Base-by-base conservation (phyloP, 768 basidiomycete species). In the Ramaria rubella region DNA sequence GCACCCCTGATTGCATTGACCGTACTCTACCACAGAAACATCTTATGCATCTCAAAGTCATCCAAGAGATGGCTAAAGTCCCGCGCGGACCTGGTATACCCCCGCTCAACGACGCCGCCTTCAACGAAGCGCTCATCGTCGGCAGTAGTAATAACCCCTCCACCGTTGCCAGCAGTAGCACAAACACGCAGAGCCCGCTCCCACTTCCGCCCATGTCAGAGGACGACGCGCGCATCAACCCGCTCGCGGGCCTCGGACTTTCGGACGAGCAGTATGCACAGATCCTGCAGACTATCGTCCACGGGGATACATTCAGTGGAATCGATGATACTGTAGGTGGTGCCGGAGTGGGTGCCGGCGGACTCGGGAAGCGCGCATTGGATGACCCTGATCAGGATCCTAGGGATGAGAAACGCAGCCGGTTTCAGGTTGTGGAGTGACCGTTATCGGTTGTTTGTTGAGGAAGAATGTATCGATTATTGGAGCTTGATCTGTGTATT, bases 221-320 rank as follows among this genome's bases (percentile, higher is more conserved):
- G 81, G 85, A 27, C 76, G 75, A 30, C 73, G 81, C 62, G 29
- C 61, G 62, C 56, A 81, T 90, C 61, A 93, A 95, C 69, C 90
- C 90, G 5, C 76, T 96, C 40, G 87, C 86, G 15, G 87, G 84
- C 17, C 87, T 94, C 82, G 93, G 92, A 12, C 79, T 94, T 54
- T 81, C 85, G 15, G 91, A 94, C 63, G 90, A 94, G 66, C 89
- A 93, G 69, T 96, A 94, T 72, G 80, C 80, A 54, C 67, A 81
- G 59, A 89, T 94, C 56, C 68, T 94, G 61, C 82, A 85, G 67
- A 85, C 81, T 53, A 76, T 93, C 57, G 81, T 89, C 42, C 79
- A 72, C 64, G 82, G 79, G 29, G 87, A 87, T 61, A 75, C 76
- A 4, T 77, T 86, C 64, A 69, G 74, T 68, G 76, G 72, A 14